Percentiles rank a stretch among this genome's conserved stretches.
These are phyloP conservation scores for Lonicera japonica DNA, from an alignment of 129 eudicot species.

Conservation along the genomic window DNA sequence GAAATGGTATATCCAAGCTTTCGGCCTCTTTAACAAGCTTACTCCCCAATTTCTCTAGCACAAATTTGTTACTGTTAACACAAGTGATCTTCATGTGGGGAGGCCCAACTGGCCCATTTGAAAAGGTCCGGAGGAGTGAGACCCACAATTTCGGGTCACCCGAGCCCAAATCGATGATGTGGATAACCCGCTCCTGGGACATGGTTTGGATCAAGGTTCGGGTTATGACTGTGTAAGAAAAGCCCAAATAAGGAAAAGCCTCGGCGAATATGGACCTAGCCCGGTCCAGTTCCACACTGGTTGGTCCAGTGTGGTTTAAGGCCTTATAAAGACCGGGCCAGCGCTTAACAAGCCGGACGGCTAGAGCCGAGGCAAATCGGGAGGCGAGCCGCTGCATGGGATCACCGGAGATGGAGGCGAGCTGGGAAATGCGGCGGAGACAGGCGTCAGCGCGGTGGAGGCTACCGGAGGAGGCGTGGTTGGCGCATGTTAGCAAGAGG, in stretches of 20 bases:
- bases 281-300: constrained; percentile 12
- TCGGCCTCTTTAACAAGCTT: constrained; percentile 40
- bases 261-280: constrained; percentile 23
- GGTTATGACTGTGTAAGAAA: constrained; percentile 22
- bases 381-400: constrained; percentile 56
- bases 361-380: constrained; percentile 43
- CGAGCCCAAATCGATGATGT: constrained; percentile 46
- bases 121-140: constrained; percentile 27
- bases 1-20: constrained; percentile 31
- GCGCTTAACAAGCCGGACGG: constrained; percentile 40
- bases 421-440: constrained; percentile 37
- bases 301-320: constrained; percentile 12
- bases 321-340: constrained; percentile 64
- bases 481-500: constrained; percentile 54
- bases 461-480: constrained; percentile 52
- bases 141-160: constrained; percentile 42
- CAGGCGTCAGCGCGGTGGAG: constrained; percentile 47
- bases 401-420: constrained; percentile 46
- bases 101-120: constrained; percentile 31
- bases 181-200: constrained; percentile 36
- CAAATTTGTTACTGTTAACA: constrained; percentile 28
- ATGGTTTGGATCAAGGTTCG: constrained; percentile 30
- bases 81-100: constrained; percentile 44
- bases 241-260: constrained; percentile 37
- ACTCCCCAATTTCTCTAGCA: constrained; percentile 31